Percentiles rank a stretch among this genome's conserved stretches.
phyloP scores from a whole-genome alignment of 139 green algal species.

The Trebouxia sp. region DNA sequence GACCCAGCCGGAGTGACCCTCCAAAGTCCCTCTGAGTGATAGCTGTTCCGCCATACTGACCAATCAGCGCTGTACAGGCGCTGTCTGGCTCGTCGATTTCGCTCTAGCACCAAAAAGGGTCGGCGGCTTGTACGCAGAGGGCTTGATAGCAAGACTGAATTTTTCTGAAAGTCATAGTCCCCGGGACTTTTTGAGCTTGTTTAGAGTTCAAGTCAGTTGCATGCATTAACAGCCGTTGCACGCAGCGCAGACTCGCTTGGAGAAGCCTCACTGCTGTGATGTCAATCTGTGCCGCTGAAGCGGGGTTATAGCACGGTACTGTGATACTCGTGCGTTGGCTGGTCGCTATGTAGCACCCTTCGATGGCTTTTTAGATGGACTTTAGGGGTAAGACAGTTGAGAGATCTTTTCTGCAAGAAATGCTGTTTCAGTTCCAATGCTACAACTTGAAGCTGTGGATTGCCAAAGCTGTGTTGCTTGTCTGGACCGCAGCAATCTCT shows the following conservation, averaged over 20 bases:
- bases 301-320: no score
- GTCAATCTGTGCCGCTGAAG: no score
- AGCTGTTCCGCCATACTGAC: slow-evolving; percentile 32
- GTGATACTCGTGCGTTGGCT: no score
- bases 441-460: neutral
- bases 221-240: neutral
- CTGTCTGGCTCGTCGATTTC: neutral
- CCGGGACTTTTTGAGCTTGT: neutral
- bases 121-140: slow-evolving; percentile 9
- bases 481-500: no score
- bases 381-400: neutral
- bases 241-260: slow-evolving; percentile 1
- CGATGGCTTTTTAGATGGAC: slow-evolving; percentile 8
- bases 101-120: neutral
- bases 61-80: neutral
- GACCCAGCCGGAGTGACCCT: slow-evolving; percentile 39
- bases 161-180: neutral
- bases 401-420: neutral
- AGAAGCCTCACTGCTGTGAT: no score
- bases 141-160: neutral
- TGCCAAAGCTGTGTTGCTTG: no score
- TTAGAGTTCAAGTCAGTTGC: neutral
- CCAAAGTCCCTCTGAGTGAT: slow-evolving; percentile 25
- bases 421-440: no score
- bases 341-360: neutral